Evolutionary conservation across 2,329 filamentous ascomycete genomes (phyloP).

Genomic region (Scytalidium lignicola): DNA sequence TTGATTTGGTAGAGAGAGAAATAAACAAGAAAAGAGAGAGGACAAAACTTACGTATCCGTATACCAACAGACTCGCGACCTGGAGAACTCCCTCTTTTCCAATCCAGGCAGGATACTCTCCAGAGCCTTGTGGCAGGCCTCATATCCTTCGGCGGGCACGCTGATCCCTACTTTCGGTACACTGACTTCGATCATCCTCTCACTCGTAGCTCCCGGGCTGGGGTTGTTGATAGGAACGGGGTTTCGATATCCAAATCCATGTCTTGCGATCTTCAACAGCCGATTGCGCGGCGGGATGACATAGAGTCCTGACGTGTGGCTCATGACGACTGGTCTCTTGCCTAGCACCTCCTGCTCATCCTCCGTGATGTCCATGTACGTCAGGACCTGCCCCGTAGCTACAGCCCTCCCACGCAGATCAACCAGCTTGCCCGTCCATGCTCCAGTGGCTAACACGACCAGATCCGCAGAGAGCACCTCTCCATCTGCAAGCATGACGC

Average conservation of each 20-base stretch:
- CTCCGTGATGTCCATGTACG: conserved; percentile 68
- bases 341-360: conserved; percentile 63
- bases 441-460: conserved; percentile 76
- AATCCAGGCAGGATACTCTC: conserved; percentile 48
- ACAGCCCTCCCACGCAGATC: conserved; percentile 71
- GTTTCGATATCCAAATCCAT: conserved; percentile 53
- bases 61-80: conserved; percentile 57
- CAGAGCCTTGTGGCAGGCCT: conserved; percentile 10
- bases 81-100: conserved; percentile 43
- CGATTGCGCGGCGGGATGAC: conserved; percentile 60
- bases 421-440: conserved; percentile 76
- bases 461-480: conserved; percentile 58
- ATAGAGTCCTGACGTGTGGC: conserved; percentile 67
- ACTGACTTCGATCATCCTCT: neutral
- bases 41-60: conserved; percentile 47
- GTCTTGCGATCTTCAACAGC: conserved; percentile 55
- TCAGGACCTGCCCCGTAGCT: conserved; percentile 77
- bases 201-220: conserved; percentile 9
- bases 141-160: neutral
- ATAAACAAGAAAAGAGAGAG: neutral
- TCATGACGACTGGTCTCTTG: conserved; percentile 66
- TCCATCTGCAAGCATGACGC: conserved; percentile 51
- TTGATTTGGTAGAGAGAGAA: too few species aligned
- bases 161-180: neutral
- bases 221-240: conserved; percentile 22